Evolutionary conservation across 805 yeast species (phyloP).

Genomic region (Ogataea minuta): DNA sequence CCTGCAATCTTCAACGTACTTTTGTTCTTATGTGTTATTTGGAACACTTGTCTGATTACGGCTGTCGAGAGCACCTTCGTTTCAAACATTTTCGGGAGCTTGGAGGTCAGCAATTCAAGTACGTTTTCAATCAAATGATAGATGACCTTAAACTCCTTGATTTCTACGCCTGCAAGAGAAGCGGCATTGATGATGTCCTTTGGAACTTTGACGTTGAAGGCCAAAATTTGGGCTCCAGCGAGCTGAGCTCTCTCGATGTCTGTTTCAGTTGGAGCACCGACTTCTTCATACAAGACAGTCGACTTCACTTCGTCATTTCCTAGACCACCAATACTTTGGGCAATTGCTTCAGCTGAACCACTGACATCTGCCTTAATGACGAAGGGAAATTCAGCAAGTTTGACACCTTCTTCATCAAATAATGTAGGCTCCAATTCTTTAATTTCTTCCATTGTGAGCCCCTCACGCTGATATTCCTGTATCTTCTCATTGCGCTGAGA

Average conservation of each 20-base stretch:
- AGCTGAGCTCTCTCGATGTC: slow-evolving; percentile 68
- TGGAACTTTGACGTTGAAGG: slow-evolving; percentile 73
- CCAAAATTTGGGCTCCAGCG: slow-evolving; percentile 69
- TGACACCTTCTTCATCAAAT: slow-evolving; percentile 32
- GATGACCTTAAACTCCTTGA: slow-evolving; percentile 73
- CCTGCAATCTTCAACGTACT: slow-evolving; percentile 74
- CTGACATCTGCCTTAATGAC: slow-evolving; percentile 88
- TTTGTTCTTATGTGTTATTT: slow-evolving; percentile 58
- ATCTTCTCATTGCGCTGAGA: slow-evolving; percentile 51
- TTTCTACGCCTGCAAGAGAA: slow-evolving; percentile 49
- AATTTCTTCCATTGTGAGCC: slow-evolving; percentile 52
- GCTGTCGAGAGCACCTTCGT: slow-evolving; percentile 65
- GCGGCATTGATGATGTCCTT: slow-evolving; percentile 63
- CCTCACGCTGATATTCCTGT: slow-evolving; percentile 58
- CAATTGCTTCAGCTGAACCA: slow-evolving; percentile 93
- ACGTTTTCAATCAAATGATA: slow-evolving; percentile 87
- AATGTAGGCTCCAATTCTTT: slow-evolving; percentile 34
- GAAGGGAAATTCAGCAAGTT: slow-evolving; percentile 46
- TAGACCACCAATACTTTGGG: slow-evolving; percentile 73
- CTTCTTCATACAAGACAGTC: slow-evolving; percentile 67
- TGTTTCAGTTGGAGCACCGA: slow-evolving; percentile 69
- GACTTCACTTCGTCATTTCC: slow-evolving; percentile 85
- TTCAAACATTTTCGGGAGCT: slow-evolving; percentile 65
- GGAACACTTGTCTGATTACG: slow-evolving; percentile 68
- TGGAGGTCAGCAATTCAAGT: slow-evolving; percentile 55